Conservation (phyloP, 345 rosid genomes). For the Balakata baccata region DNA sequence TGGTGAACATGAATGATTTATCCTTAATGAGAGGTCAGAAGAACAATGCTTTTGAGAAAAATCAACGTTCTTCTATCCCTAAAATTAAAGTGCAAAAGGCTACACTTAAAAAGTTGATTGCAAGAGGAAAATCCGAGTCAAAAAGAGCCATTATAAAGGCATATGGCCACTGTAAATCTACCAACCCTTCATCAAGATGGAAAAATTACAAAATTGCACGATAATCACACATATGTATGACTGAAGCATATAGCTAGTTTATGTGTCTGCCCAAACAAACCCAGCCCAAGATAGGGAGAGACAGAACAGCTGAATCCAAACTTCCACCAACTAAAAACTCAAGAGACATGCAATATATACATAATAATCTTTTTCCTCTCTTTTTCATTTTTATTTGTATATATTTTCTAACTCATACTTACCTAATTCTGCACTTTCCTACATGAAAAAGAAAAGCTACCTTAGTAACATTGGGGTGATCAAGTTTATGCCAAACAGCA, state of each 20-base stretch:
- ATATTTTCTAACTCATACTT: too few species aligned
- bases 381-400: slow-evolving; percentile 8
- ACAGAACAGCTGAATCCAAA: neutral
- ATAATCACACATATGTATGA: neutral
- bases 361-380: too few species aligned
- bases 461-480: slow-evolving; percentile 98
- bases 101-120: neutral
- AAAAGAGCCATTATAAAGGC: neutral
- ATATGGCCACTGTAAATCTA: neutral
- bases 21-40: neutral
- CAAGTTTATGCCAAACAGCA: slow-evolving; percentile 96
- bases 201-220: neutral
- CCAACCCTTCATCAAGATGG: neutral
- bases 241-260: neutral
- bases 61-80: neutral
- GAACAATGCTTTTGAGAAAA: neutral
- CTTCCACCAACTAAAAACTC: too few species aligned
- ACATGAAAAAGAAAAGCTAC: slow-evolving; percentile 32
- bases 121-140: neutral
- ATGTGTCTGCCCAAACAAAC: neutral
- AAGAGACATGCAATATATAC: too few species aligned
- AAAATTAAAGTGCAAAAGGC: neutral
- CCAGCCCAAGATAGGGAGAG: neutral
- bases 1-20: neutral
- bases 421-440: neutral